These are phyloP conservation scores for Suillus discolor DNA, from an alignment of 768 basidiomycete species.

Conservation along the genomic window DNA sequence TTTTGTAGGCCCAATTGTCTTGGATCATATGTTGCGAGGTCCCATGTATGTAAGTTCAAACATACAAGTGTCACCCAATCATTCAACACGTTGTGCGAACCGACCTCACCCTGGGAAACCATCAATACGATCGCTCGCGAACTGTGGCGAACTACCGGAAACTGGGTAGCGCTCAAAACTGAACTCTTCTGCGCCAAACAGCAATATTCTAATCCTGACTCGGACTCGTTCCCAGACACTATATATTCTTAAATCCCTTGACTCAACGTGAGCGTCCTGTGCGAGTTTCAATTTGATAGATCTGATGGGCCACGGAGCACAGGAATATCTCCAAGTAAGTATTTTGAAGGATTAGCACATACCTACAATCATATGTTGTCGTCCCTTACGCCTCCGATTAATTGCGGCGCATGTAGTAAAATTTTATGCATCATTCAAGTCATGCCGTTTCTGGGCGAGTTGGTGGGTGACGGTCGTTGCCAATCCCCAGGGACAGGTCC, in stretches of 20 bases:
- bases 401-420: not conserved
- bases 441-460: not conserved
- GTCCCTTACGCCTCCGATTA: not conserved
- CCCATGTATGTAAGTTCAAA: not conserved
- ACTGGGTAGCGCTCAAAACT: not conserved
- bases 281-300: not conserved
- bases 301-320: not conserved
- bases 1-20: not conserved
- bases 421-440: not conserved
- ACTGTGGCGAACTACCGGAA: conserved; percentile 1
- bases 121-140: conserved; percentile 4
- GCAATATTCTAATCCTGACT: not conserved
- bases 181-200: not conserved
- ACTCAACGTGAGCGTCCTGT: not conserved
- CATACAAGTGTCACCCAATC: not conserved
- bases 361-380: not conserved
- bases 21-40: not conserved
- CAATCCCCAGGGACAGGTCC: not conserved
- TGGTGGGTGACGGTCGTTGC: not conserved
- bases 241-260: not conserved
- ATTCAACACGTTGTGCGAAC: not conserved
- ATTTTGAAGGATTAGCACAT: not conserved
- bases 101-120: not conserved
- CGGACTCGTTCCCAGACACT: not conserved
- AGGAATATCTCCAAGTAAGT: not conserved